phyloP scores from a whole-genome alignment of 495 filamentous ascomycete species.

The Podospora didyma region DNA sequence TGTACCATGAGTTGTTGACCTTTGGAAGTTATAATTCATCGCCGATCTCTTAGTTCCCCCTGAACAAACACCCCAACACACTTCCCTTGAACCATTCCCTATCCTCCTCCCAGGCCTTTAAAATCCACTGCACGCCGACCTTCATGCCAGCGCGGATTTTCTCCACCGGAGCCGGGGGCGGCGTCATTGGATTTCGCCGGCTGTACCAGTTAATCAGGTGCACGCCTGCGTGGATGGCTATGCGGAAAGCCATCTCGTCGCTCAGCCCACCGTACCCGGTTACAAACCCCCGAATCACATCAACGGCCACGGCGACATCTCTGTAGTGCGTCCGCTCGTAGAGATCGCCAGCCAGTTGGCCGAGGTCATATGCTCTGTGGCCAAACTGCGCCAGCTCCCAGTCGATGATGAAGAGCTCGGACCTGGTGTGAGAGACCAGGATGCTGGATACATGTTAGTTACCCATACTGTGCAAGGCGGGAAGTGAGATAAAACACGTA shows the following conservation, averaged over 20 bases:
- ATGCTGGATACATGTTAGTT: too few species aligned
- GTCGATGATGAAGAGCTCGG: constrained; percentile 40
- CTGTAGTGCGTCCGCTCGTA: constrained; percentile 51
- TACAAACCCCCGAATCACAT: constrained; percentile 41
- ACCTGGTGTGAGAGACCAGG: background rate
- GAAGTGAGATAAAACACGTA: constrained; percentile 9
- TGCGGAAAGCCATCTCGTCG: constrained; percentile 46
- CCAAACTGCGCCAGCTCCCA: constrained; percentile 52
- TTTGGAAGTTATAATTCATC: too few species aligned
- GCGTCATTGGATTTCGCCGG: constrained; percentile 19
- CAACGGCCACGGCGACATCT: constrained; percentile 33
- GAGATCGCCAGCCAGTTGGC: constrained; percentile 52
- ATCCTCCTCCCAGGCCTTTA: constrained; percentile 45
- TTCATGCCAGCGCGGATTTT: constrained; percentile 39
- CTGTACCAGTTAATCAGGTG: constrained; percentile 42
- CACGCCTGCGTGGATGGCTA: constrained; percentile 48
- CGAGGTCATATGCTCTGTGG: constrained; percentile 47
- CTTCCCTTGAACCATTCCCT: constrained; percentile 33
- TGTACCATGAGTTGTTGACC: too few species aligned
- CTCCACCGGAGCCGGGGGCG: constrained; percentile 38
- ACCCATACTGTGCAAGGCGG: constrained; percentile 2
- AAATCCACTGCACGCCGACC: constrained; percentile 44
- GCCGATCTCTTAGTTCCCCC: too few species aligned
- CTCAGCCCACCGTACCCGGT: constrained; percentile 42
- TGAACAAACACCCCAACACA: background rate